Evolutionary conservation across 2,329 filamentous ascomycete species (phyloP).

Genomic region (Cryphonectria naterciae): DNA sequence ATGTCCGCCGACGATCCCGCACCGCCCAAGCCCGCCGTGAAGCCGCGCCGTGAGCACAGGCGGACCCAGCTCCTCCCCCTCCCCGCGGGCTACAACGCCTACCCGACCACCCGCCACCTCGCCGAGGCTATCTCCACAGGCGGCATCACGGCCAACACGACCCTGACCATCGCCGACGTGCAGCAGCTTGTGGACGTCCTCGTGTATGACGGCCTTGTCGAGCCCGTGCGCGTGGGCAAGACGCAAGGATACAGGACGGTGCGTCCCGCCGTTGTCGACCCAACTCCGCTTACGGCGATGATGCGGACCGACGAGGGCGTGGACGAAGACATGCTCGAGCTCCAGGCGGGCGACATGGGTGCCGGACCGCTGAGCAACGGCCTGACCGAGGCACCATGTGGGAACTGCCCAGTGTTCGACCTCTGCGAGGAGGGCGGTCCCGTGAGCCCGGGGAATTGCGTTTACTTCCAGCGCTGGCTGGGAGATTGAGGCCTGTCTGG

Average conservation of each 20-base stretch:
- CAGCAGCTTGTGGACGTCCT: slow-evolving; percentile 86
- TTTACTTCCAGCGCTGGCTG: slow-evolving; percentile 90
- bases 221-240: slow-evolving; percentile 59
- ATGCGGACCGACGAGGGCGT: slow-evolving; percentile 34
- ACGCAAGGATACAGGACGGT: slow-evolving; percentile 58
- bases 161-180: slow-evolving; percentile 74
- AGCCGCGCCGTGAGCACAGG: slow-evolving; percentile 23
- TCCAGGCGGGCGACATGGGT: slow-evolving; percentile 36
- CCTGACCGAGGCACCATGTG: slow-evolving; percentile 87
- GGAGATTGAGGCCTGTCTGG: slow-evolving; percentile 43
- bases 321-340: slow-evolving; percentile 30
- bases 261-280: slow-evolving; percentile 50
- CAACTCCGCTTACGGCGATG: slow-evolving; percentile 35
- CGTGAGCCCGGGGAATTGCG: slow-evolving; percentile 86
- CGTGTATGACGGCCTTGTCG: slow-evolving; percentile 83
- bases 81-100: slow-evolving; percentile 71
- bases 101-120: slow-evolving; percentile 80
- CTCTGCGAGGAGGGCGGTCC: slow-evolving; percentile 90
- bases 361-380: slow-evolving; percentile 63
- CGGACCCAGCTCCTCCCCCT: slow-evolving; percentile 55
- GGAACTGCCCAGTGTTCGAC: slow-evolving; percentile 89
- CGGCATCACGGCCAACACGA: slow-evolving; percentile 73
- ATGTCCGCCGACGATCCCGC: slow-evolving; percentile 44
- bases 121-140: slow-evolving; percentile 72
- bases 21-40: slow-evolving; percentile 32